These are phyloP conservation scores for Hymenoscyphus fructigenus DNA, from an alignment of 2,329 filamentous ascomycete species.

Conservation along the genomic window DNA sequence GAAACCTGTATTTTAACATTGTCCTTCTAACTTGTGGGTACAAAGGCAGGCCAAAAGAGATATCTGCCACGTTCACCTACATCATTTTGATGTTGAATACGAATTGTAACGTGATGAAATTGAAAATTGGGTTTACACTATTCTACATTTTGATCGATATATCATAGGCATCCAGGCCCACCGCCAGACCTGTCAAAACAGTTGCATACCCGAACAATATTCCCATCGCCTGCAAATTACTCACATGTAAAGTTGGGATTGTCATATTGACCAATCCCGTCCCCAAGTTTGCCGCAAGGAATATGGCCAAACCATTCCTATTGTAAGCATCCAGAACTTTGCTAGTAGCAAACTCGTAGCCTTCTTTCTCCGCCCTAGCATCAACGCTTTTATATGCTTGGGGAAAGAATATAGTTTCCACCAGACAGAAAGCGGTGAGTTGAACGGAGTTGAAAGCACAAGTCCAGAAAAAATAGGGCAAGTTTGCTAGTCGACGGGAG, in stretches of 20 bases:
- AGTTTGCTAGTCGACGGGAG: conserved; percentile 85
- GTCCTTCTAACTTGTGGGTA: no score
- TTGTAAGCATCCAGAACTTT: conserved; percentile 82
- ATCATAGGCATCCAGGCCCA: conserved; percentile 63
- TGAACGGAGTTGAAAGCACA: conserved; percentile 88
- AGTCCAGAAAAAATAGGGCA: conserved; percentile 92
- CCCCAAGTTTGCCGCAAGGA: conserved; percentile 82
- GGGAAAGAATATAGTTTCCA: conserved; percentile 80
- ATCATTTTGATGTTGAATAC: neutral
- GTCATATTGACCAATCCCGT: conserved; percentile 90
- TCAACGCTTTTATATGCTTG: conserved; percentile 55
- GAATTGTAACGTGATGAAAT: neutral
- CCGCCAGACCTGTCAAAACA: conserved; percentile 64
- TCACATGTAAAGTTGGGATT: conserved; percentile 75
- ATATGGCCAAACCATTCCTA: conserved; percentile 80
- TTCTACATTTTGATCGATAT: conserved; percentile 68
- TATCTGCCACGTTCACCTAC: no score
- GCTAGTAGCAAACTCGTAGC: conserved; percentile 71
- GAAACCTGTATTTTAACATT: no score
- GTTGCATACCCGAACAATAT: conserved; percentile 74
- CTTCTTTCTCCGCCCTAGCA: conserved; percentile 59
- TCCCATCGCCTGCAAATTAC: conserved; percentile 63
- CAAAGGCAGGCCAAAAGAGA: no score
- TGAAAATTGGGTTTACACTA: neutral
- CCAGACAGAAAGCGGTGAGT: conserved; percentile 71